phyloP scores from a whole-genome alignment of 1,284 basidiomycete genomes.

The Naganishia cerealis region DNA sequence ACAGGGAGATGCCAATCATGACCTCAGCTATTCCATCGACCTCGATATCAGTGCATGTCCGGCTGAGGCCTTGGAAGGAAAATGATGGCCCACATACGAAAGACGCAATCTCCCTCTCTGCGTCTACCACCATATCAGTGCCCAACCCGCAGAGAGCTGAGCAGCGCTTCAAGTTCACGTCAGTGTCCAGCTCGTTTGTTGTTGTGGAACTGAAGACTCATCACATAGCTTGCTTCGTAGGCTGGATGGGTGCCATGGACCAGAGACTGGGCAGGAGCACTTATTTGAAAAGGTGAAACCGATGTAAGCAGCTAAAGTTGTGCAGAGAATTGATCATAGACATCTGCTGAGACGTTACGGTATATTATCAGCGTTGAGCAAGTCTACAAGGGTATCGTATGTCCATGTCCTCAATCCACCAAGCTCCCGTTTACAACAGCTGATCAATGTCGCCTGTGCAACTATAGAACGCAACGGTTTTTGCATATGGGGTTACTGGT shows the following conservation, averaged over 20 bases:
- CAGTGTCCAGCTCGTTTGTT: neutral
- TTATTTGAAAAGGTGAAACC: slow-evolving; percentile 39
- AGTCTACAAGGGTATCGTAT: slow-evolving; percentile 40
- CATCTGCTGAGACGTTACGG: neutral
- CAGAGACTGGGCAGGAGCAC: slow-evolving; percentile 37
- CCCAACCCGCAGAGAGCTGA: slow-evolving; percentile 33
- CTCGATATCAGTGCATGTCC: slow-evolving; percentile 35
- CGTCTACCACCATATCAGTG: slow-evolving; percentile 21
- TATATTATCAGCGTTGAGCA: slow-evolving; percentile 35
- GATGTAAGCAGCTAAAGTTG: slow-evolving; percentile 37
- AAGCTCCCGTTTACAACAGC: no score
- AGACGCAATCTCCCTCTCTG: slow-evolving; percentile 30
- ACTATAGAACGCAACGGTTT: slow-evolving; percentile 42
- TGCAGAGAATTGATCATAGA: neutral
- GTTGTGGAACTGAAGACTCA: slow-evolving; percentile 4
- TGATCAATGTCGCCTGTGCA: neutral
- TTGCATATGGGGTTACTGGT: slow-evolving; percentile 47
- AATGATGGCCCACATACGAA: slow-evolving; percentile 33
- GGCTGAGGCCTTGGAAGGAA: slow-evolving; percentile 36
- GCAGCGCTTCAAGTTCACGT: slow-evolving; percentile 17
- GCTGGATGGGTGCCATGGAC: slow-evolving; percentile 40
- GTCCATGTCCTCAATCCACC: neutral
- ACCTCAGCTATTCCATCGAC: neutral
- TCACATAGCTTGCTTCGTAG: slow-evolving; percentile 32
- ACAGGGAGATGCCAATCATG: neutral